phyloP scores from a whole-genome alignment of 164 flowering plant species.

The Vitis vinifera region ASM3070453v1 NC_081818.1:27520501-27521000 shows the following conservation, averaged over 20 bases:
- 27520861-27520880: conserved; percentile 63
- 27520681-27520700: neutral
- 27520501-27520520: too few relatives aligned
- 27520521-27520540: neutral
- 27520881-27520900: conserved; percentile 76
- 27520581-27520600: neutral
- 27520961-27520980: conserved; percentile 13
- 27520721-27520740: neutral
- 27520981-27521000: neutral
- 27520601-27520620: neutral
- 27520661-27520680: neutral
- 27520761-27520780: neutral
- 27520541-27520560: neutral
- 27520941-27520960: conserved; percentile 67
- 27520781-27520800: neutral
- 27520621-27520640: neutral
- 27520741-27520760: too few relatives aligned
- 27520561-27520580: neutral
- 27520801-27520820: neutral
- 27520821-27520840: conserved; percentile 35
- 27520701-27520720: neutral
- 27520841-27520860: conserved; percentile 85
- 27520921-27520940: conserved; percentile 76
- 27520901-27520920: conserved; percentile 92
- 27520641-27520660: neutral